These are phyloP conservation scores for thale cress (Arabidopsis thaliana) DNA, from an alignment of 345 rosid genomes.

Conservation along the genomic window TAIR10.1 NC_003071.7:11356501-11357000, in stretches of 20 bases:
- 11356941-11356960: slow-evolving; percentile 28
- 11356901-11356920: neutral
- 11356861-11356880: slow-evolving; percentile 39
- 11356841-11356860: slow-evolving; percentile 42
- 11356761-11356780: neutral
- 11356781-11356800: slow-evolving; percentile 14
- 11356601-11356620: no score
- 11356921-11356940: slow-evolving; percentile 12
- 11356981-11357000: slow-evolving; percentile 15
- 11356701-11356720: neutral
- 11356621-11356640: no score
- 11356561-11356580: no score
- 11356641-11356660: no score
- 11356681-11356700: no score
- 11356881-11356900: slow-evolving; percentile 32
- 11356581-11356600: no score
- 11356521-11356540: neutral
- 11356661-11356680: no score
- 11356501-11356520: neutral
- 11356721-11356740: neutral
- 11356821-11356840: slow-evolving; percentile 9
- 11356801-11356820: slow-evolving; percentile 26
- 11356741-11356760: neutral
- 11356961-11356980: slow-evolving; percentile 1
- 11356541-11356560: neutral